These are phyloP conservation scores for Russula vinacea DNA, from an alignment of 768 basidiomycete genomes.

Conservation along the genomic window DNA sequence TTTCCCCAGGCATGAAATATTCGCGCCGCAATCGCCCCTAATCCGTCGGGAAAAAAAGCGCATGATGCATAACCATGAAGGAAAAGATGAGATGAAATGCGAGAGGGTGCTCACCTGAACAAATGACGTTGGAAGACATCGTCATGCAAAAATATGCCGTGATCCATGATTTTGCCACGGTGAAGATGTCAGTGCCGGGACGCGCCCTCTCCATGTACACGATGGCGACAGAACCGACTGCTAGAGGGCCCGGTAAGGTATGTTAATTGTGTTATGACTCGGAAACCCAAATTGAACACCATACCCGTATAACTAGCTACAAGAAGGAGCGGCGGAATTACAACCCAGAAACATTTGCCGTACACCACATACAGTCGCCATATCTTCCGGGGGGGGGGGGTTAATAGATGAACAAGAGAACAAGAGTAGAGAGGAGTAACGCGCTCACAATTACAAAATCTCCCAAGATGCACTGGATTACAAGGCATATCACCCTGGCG, in stretches of 20 bases:
- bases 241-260: not conserved
- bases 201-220: not conserved
- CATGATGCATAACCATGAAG: not conserved
- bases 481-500: not conserved
- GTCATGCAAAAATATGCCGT: slow-evolving; percentile 13
- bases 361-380: slow-evolving; percentile 21
- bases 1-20: not conserved
- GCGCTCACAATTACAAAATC: not conserved
- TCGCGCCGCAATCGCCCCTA: slow-evolving; percentile 16
- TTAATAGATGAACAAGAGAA: not conserved
- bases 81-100: not conserved
- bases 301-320: slow-evolving; percentile 15
- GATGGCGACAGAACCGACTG: not conserved
- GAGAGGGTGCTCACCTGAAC: slow-evolving; percentile 6
- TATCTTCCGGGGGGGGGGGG: not conserved
- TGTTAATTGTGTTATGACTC: not conserved
- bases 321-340: slow-evolving; percentile 3
- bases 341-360: not conserved
- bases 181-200: slow-evolving; percentile 9
- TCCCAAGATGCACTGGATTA: not conserved
- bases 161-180: slow-evolving; percentile 12
- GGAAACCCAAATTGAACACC: not conserved
- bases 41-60: not conserved
- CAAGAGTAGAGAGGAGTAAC: not conserved
- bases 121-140: slow-evolving; percentile 12